Base-by-base conservation (phyloP, 352 stramenopile genomes). In the Globisporangium paroecandrum region DNA sequence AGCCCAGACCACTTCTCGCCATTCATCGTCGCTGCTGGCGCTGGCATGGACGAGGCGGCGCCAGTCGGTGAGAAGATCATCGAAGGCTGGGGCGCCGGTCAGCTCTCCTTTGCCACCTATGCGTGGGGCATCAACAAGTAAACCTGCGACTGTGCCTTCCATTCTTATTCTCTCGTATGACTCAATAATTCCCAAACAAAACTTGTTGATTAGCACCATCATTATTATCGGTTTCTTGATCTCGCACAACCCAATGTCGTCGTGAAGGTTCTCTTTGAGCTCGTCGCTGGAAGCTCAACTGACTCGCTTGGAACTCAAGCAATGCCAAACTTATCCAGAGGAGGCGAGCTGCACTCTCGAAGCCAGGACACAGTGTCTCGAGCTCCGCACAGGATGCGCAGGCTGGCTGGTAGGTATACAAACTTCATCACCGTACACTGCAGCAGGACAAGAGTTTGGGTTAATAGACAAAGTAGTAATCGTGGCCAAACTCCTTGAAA, bases 1-100 rank as follows among this genome's bases (percentile, higher is more conserved):
- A 80, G 72, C 2, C 77, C 81, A 1, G 81, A 89, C 47, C 81
- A 87, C 68, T 77, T 89, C 49, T 62, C 75, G 27, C 75, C 81
- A n/a, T 81, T 88, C 55, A 62, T 82, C 7, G 72, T 88, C 18
- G 66, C 70, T 1, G 78, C 80, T 41, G 80, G 77, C 12, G 76
- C 77, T 32, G 81, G 77, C 2, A 77, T 89, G 62, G 71, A 84
- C 34, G 77, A 87, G 54, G 41, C 65, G 5, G 38, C 41, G 4
- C 70, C 68, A 1, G 69, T 47, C 13, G 74, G 61, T 6, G 75
- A 77, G 58, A 82, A 79, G 24, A 59, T 83, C 22, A 65, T 77
- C 15, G 76, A 61, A 3, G 72, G 74, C 5, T 83, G 73, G 64
- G 74, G 62, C 20, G 51, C 36, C 8, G 74, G 74, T 5, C 76